Evolutionary conservation across 805 yeast species (phyloP).

Genomic region (Ogataea salicorniae): DNA sequence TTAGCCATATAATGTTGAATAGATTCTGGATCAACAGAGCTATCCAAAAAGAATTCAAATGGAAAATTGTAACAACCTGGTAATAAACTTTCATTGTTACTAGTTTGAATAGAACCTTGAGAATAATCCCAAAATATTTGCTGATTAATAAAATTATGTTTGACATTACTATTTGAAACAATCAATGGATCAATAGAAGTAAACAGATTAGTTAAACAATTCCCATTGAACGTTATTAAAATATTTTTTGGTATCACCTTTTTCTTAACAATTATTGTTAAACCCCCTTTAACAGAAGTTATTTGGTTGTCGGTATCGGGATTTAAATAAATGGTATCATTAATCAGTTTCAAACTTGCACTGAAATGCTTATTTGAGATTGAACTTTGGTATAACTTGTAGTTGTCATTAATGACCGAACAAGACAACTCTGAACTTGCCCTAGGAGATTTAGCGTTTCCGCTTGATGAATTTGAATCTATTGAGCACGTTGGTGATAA

Average conservation of each 20-base stretch:
- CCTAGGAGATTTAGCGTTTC: no score
- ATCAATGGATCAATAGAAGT: background rate
- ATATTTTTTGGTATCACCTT: constrained; percentile 9
- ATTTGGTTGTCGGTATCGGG: background rate
- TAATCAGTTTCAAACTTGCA: constrained; percentile 7
- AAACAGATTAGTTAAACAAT: background rate
- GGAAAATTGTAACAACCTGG: constrained; percentile 23
- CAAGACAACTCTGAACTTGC: no score
- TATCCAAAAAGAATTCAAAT: constrained; percentile 24
- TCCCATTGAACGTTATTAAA: constrained; percentile 6
- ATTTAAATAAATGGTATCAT: constrained; percentile 9
- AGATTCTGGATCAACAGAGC: constrained; percentile 19
- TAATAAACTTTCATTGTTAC: constrained; percentile 2
- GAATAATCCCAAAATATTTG: constrained; percentile 4
- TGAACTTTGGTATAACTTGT: no score
- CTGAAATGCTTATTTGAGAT: background rate
- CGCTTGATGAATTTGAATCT: no score
- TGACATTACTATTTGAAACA: background rate
- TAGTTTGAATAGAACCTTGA: background rate
- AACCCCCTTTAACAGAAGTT: constrained; percentile 21
- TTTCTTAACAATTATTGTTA: constrained; percentile 15
- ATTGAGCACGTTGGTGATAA: no score
- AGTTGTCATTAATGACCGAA: no score
- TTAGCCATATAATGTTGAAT: constrained; percentile 18
- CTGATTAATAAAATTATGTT: constrained; percentile 3